Evolutionary conservation across 2,329 filamentous ascomycete genomes (phyloP), one percentile per base, ranked within the genome.

Genomic region (Sclerotinia borealis): DNA sequence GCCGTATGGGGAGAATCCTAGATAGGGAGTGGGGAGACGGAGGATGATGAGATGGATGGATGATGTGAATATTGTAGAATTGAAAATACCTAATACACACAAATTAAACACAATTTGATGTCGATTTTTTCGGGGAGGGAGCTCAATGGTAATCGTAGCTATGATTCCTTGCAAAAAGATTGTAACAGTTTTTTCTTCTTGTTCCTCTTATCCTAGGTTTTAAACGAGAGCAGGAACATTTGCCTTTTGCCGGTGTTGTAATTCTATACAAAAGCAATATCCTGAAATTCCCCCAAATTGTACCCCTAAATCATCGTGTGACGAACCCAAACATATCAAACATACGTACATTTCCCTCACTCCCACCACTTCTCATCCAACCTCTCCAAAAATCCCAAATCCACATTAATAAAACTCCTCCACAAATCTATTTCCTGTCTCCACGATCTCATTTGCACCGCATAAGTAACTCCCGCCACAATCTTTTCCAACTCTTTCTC

Each of bases 361-460:
- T 61, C 59, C 59, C 59, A 61, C 49, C 59, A 61, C n/a, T 37
- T 55, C 13, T 72, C 68, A 67, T 79, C 71, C 71, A 82, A 65
- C 0, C 67, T 70, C 66, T 79, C 76, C 70, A 81, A 67, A 67
- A 82, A 80, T 27, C 66, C 69, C 36, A 77, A 47, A 65, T 79
- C 77, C 0, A 83, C 78, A 69, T 80, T 78, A 8, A 81, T 71
- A 72, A 64, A 81, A 81, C 79, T 82, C 72, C 77, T 78, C 79
- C 79, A 81, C 50, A 81, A 75, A 72, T 83, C 80, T 47, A 82
- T 73, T 75, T 83, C 81, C 64, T 77, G 67, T 61, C 78, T 73
- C 79, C 79, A 82, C 17, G 80, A 79, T 68, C 76, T 75, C 9
- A 77, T 81, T 72, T 80, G 78, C 22, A 82, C 69, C n/a, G 75